Base-by-base conservation (phyloP, 208 protist species). In the Trypanosomatidae sp. region DNA sequence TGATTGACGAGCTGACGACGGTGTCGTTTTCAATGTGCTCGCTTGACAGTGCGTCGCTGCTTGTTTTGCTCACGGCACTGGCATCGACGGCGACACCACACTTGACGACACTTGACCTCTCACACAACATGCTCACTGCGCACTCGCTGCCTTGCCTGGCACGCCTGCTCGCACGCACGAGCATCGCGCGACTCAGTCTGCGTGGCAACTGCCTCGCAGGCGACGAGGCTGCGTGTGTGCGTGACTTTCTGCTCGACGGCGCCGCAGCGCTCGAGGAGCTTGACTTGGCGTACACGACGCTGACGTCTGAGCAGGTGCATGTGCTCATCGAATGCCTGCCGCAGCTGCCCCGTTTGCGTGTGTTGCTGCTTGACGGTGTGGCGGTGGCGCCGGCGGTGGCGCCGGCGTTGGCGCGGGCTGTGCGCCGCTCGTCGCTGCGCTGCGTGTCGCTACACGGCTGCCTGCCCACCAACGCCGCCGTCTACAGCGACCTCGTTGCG, bases 1-100 rank as follows among this genome's bases (percentile, higher is more conserved):
- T 5, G 0, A 38, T 16, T 13, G 37, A 41, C n/a, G 33, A 13
- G n/a, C 58, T 88, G 18, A 49, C 61, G 23, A 72, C 55, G 8
- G 25, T 92, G 33, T 92, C 83, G 7, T 48, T 83, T 21, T 63
- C 77, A 23, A 66, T 75, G 28, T 92, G 83, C 52, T 32, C 64
- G 11, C 65, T 92, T 20, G 46, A 58, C n/a, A 60, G 74, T 0
- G 77, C 78, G 0, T 60, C 57, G 10, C 56, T 79, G 1, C 37
- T 88, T 3, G 53, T 92, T 6, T 33, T 92, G 16, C 48, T 92
- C 4, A 35, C 57, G 6, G 64, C 56, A 0, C 32, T 92, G 15
- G 45, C 52, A 11, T 22, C 38, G 24, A 38, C 72, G 23, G 52
- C 40, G 1, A 28, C 28, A 10, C 21, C 51, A 5, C 21, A 30